Base-by-base conservation (phyloP, 192 early-diverging fungal genomes). In the Geranomyces michiganensis region DNA sequence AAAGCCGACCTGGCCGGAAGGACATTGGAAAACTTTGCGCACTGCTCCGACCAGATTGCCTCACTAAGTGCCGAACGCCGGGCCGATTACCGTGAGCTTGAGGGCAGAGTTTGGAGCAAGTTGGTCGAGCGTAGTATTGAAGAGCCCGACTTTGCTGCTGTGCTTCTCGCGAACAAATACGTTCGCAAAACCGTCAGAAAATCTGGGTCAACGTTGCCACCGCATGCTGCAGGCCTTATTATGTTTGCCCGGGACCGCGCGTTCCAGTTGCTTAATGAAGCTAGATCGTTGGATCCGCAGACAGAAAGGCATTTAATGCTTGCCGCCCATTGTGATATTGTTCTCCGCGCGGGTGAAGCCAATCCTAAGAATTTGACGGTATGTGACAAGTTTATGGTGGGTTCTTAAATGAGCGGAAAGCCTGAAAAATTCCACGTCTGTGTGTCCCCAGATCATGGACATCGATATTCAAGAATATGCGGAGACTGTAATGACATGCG, bases 241-340 rank as follows among this genome's bases (percentile, higher is more conserved):
- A 12, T n/a, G 0, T 70, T 70, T 33, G 55, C 29, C 9, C 17
- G 14, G 19, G 31, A 15, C 9, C 56, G 56, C 15, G 27, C 24
- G 21, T 55, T 64, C 47, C 4, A 22, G 1, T 41, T 24, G 21
- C 48, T 72, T 19, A 10, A 26, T 21, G 33, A 48, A 24, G 72
- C 53, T 7, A 24, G 49, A 7, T n/a, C 10, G 14, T 17, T 44
- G 17, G 44, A n/a, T 21, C 60, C 41, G 17, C 12, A 43, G 15
- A 36, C 55, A 27, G 56, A 67, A 31, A 43, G 22, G 22, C 0
- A 26, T 29, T 19, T 72, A 32, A 30, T 49, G 1, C 43, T 76
- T 0, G 68, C 64, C 8, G 19, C 56, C 10, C 65, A 84, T 59
- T 90, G 88, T 45, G 85, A 90, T 60, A 68, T 71, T 1, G 78